phyloP scores from a whole-genome alignment of 352 stramenopile genomes.

The Phytophthora sojae region DNA sequence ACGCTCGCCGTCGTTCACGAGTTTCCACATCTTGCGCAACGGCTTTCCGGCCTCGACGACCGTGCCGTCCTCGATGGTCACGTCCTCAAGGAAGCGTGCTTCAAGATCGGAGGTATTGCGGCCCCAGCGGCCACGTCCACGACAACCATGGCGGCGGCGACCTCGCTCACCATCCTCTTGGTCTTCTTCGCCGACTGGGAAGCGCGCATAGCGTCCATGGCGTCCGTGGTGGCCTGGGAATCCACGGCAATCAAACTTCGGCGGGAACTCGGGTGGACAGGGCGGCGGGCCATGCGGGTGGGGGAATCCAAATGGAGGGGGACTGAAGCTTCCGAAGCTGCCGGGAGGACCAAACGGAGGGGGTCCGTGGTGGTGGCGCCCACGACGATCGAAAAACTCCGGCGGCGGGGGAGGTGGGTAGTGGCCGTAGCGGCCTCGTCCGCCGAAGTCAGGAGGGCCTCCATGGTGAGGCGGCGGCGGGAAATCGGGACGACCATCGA shows the following conservation, averaged over 20 bases:
- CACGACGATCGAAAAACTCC: conserved; percentile 3
- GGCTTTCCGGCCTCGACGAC: conserved; percentile 54
- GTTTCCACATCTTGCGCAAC: conserved; percentile 79
- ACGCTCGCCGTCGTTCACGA: conserved; percentile 70
- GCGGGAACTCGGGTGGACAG: conserved; percentile 7
- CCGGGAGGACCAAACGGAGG: conserved; percentile 4
- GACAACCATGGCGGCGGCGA: conserved; percentile 16
- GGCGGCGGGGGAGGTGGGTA: conserved; percentile 3
- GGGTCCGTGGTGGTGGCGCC: not conserved
- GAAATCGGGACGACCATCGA: conserved; percentile 6
- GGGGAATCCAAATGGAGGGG: conserved; percentile 15
- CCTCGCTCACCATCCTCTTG: not conserved
- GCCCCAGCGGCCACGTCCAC: conserved; percentile 21
- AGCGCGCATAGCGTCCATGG: conserved; percentile 8
- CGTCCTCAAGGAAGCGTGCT: conserved; percentile 76
- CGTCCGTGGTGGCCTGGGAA: conserved; percentile 22
- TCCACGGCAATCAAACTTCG: conserved; percentile 12
- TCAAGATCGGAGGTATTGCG: conserved; percentile 35
- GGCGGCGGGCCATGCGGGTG: conserved; percentile 8
- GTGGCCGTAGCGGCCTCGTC: not conserved
- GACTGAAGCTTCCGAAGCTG: conserved; percentile 16
- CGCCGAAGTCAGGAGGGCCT: conserved; percentile 5
- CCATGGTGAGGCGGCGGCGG: conserved; percentile 2
- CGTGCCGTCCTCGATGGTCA: conserved; percentile 80
- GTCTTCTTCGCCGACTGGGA: conserved; percentile 14